A percentile compares a stretch with the other conserved stretches of the same genome.
phyloP scores from a whole-genome alignment of 1,284 basidiomycete species.

The Fomitopsis palustris region DNA sequence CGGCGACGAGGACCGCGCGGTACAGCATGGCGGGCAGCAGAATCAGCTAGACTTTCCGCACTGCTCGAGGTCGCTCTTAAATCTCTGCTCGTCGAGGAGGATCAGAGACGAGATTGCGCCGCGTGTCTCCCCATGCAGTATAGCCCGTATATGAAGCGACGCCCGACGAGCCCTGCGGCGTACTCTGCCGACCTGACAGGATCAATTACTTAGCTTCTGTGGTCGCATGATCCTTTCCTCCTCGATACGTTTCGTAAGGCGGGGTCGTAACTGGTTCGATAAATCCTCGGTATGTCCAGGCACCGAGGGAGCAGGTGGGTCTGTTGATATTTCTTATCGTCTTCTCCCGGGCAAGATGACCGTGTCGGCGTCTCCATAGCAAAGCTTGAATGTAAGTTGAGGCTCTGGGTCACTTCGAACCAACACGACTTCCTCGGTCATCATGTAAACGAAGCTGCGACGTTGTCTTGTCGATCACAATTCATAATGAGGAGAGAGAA shows the following conservation, averaged over 20 bases:
- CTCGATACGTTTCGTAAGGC: neutral
- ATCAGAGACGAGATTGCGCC: neutral
- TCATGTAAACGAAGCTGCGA: too few species aligned
- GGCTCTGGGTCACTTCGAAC: too few species aligned
- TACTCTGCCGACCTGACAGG: neutral
- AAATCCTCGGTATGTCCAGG: neutral
- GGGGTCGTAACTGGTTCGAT: neutral
- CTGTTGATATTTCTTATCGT: neutral
- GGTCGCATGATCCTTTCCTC: conserved; percentile 3
- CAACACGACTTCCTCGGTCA: too few species aligned
- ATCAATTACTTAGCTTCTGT: neutral
- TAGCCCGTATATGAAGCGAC: neutral
- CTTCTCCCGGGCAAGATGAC: neutral
- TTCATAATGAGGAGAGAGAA: too few species aligned
- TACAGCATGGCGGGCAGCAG: conserved; percentile 16
- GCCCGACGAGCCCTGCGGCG: neutral
- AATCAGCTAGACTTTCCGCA: neutral
- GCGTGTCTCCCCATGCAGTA: conserved; percentile 5
- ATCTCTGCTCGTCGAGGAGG: neutral
- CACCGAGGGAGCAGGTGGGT: neutral
- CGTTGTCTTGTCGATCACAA: too few species aligned
- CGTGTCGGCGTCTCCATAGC: neutral
- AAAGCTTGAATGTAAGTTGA: neutral
- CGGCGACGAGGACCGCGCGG: conserved; percentile 15
- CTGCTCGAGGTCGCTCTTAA: conserved; percentile 1